Conservation (phyloP, 2,329 filamentous ascomycete species). For the Venturia carpophila region DNA sequence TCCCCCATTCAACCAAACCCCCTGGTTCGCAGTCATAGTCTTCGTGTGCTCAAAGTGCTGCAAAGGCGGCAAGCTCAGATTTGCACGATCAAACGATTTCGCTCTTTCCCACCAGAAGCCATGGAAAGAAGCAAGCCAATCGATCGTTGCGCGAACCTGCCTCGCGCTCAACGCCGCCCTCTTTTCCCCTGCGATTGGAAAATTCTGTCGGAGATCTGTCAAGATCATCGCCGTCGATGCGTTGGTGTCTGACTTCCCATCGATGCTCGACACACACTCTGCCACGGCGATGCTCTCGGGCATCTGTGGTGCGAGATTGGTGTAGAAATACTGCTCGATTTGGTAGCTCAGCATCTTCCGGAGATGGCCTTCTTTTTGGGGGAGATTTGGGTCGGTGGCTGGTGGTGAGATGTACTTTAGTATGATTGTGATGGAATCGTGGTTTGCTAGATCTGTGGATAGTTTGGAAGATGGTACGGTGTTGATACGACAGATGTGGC, state of each 20-base stretch:
- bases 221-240: slow-evolving; percentile 48
- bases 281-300: slow-evolving; percentile 41
- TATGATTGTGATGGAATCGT: slow-evolving; percentile 38
- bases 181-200: slow-evolving; percentile 51
- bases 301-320: slow-evolving; percentile 45
- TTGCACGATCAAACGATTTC: slow-evolving; percentile 26
- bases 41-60: slow-evolving; percentile 37
- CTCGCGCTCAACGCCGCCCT: slow-evolving; percentile 38
- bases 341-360: slow-evolving; percentile 61
- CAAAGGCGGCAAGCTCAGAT: slow-evolving; percentile 47
- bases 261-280: slow-evolving; percentile 40
- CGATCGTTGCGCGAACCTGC: slow-evolving; percentile 48
- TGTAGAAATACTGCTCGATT: slow-evolving; percentile 60
- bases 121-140: slow-evolving; percentile 59
- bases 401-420: slow-evolving; percentile 56
- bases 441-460: slow-evolving; percentile 20
- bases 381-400: slow-evolving; percentile 26
- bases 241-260: slow-evolving; percentile 32
- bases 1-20: slow-evolving; percentile 57
- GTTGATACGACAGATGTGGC: slow-evolving; percentile 48
- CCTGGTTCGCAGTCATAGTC: slow-evolving; percentile 25
- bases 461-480: slow-evolving; percentile 28
- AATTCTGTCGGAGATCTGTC: slow-evolving; percentile 47
- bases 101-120: slow-evolving; percentile 41
- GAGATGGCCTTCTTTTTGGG: slow-evolving; percentile 49